Evolutionary conservation across 768 basidiomycete species (phyloP), one percentile per base, ranked within the genome.

Genomic region (Rhizopogon vesiculosus): DNA sequence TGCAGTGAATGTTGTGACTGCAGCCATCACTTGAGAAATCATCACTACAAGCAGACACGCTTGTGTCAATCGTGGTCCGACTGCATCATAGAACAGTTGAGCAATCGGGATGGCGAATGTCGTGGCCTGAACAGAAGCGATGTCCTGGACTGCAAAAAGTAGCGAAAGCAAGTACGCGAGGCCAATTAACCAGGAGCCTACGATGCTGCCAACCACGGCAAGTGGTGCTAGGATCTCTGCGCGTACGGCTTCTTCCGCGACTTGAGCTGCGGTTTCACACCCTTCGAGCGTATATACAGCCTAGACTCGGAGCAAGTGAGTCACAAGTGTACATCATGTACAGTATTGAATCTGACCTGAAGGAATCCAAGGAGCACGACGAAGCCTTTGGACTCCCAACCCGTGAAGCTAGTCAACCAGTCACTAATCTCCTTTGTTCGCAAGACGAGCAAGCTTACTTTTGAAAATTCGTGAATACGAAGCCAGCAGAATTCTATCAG

Each of bases 191-290:
- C 81, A 83, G 12, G 80, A 82, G 33, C 82, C 80, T 12, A 74
- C 72, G 58, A 84, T 79, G 64, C 77, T 78, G 42, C 75, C 78
- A n/a, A 81, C 78, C 29, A 84, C 76, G 6, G 79, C 82, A 33
- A 82, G 68, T 8, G 82, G 82, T 1, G 82, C 80, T n/a, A 84
- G 77, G 48, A 80, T 56, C 53, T 81, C 79, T 0, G 82, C 82
- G 18, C 78, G 76, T 46, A 75, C 70, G 33, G 81, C 81, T 63
- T 84, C 82, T 64, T 84, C 82, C 5, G 82, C 82, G 7, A 84
- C 77, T 62, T 84, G 82, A n/a, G 83, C 82, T 41, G 82, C 81
- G 5, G 82, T 84, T 62, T 83, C 82, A 62, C 81, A 83, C 22
- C 82, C 82, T 66, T 82, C 82, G 28, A 83, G 73, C 2, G 82